These are phyloP conservation scores for Aechmea fasciata DNA, from an alignment of 176 grass and related monocot genomes.

Conservation along the genomic window DNA sequence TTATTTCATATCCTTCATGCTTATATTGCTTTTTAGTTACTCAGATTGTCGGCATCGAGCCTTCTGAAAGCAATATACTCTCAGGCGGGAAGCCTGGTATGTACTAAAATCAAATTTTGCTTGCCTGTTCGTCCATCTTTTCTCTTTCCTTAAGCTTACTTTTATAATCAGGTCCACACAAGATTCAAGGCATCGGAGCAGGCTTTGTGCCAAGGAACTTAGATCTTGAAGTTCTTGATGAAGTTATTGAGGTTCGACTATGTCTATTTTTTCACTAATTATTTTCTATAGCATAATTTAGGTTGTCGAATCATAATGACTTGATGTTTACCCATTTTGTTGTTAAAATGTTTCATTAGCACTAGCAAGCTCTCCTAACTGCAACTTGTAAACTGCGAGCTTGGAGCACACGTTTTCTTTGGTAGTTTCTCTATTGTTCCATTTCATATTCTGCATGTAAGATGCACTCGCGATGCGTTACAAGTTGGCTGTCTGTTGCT, in stretches of 20 bases:
- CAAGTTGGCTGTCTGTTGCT: too few species aligned
- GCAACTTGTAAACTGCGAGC: too few species aligned
- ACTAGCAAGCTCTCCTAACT: too few species aligned
- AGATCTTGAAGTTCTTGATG: slow-evolving; percentile 64
- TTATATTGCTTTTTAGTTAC: slow-evolving; percentile 11
- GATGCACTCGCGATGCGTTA: too few species aligned
- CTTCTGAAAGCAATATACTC: slow-evolving; percentile 89
- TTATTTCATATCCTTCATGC: slow-evolving; percentile 7
- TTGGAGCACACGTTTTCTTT: too few species aligned
- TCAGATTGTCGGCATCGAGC: slow-evolving; percentile 90
- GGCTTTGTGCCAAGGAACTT: slow-evolving; percentile 91
- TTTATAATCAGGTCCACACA: slow-evolving; percentile 60
- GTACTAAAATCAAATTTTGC: neutral
- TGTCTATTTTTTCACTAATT: slow-evolving; percentile 14
- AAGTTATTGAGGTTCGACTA: slow-evolving; percentile 61
- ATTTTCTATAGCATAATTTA: neutral
- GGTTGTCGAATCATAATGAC: neutral
- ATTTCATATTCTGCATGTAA: too few species aligned
- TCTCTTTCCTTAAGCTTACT: slow-evolving; percentile 14
- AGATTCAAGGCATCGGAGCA: slow-evolving; percentile 93
- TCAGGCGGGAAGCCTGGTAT: slow-evolving; percentile 92
- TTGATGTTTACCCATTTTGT: too few species aligned
- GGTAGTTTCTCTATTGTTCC: too few species aligned
- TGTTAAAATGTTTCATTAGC: too few species aligned
- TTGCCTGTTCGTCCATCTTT: neutral